These are phyloP conservation scores for Acacia confusa DNA, from an alignment of 306 rosid genomes.

Conservation along the genomic window DNA sequence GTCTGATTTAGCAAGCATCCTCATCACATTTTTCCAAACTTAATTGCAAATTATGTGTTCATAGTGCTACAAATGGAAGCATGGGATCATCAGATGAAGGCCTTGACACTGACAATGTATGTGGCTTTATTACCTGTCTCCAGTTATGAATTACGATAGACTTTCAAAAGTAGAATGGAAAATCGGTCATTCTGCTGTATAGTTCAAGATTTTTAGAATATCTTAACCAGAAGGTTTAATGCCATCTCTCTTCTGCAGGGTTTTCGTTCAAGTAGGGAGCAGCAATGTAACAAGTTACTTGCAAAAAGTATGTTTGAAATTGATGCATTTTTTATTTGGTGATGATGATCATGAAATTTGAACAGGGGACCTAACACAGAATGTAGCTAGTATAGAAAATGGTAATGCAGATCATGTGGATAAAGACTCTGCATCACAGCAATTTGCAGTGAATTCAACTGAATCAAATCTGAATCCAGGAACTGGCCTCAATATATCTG, in stretches of 20 bases:
- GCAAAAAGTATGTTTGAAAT: conserved; percentile 42
- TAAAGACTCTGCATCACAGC: conserved; percentile 24
- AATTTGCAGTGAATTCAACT: conserved; percentile 33
- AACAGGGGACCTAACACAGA: conserved; percentile 28
- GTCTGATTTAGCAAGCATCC: conserved; percentile 3
- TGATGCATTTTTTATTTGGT: conserved; percentile 24
- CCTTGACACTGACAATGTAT: conserved; percentile 38
- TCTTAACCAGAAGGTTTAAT: conserved; percentile 1
- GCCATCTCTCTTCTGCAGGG: conserved; percentile 35
- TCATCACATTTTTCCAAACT: conserved; percentile 24
- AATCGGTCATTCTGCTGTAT: conserved; percentile 3
- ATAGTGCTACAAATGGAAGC: conserved; percentile 36
- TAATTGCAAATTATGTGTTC: conserved; percentile 13
- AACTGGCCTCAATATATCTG: conserved; percentile 20
- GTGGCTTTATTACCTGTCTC: conserved; percentile 21
- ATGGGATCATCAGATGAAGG: conserved; percentile 37
- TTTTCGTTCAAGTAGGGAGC: conserved; percentile 30
- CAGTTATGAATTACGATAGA: neutral
- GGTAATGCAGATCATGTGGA: conserved; percentile 18
- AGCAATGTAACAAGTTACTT: conserved; percentile 24
- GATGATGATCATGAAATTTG: conserved; percentile 33
- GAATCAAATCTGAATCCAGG: conserved; percentile 29
- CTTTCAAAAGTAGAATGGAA: neutral
- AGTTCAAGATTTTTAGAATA: conserved; percentile 20
- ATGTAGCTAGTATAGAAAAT: conserved; percentile 17